Base-by-base conservation (phyloP, 768 basidiomycete genomes). In the Suillus plorans region DNA sequence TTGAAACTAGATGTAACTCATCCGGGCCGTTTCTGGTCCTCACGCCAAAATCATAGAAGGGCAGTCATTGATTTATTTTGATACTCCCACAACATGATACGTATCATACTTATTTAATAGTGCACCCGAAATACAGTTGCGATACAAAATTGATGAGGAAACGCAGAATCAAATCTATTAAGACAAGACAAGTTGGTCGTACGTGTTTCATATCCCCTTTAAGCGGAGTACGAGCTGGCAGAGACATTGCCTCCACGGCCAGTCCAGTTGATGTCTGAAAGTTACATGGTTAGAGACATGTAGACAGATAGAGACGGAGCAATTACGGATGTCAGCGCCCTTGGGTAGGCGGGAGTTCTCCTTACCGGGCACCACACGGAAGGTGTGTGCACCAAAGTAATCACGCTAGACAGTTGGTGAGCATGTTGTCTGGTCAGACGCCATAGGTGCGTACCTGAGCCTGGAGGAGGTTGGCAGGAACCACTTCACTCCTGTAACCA, bases 351-450 rank as follows among this genome's bases (percentile, higher is more conserved):
- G 88, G 59, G 83, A 84, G 78, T 93, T 97, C 80, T 95, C 95
- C 80, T 92, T 91, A 62, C 96, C 95, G 63, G 95, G 90, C 44
- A 94, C 82, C 64, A 98, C 95, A 62, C 89, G 86, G 94, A 97
- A 99, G 63, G 97, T 98, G 84, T 98, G 97, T 52, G 96, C 94
- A 79, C 97, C 97, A 77, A 99, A 99, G 87, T 96, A 99, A 76
- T 99, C 97, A 77, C 97, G 94, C 89, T 91, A 63, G 36, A 53
- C 65, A 9, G 49, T 56, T 64, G 57, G n/a, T 67, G 44, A 22
- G 25, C 49, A 71, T 28, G 61, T 56, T 49, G 63, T 62, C 44
- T 2, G 13, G 64, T 31, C 59, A 37, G 57, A 34, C 60, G 18
- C 36, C 5, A 61, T 5, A 18, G 22, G 55, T 55, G 39, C 78